A percentile compares a stretch with the other conserved stretches of the same genome.
Evolutionary conservation across 2,329 filamentous ascomycete species (phyloP).

Genomic region (Monilinia aucupariae): DNA sequence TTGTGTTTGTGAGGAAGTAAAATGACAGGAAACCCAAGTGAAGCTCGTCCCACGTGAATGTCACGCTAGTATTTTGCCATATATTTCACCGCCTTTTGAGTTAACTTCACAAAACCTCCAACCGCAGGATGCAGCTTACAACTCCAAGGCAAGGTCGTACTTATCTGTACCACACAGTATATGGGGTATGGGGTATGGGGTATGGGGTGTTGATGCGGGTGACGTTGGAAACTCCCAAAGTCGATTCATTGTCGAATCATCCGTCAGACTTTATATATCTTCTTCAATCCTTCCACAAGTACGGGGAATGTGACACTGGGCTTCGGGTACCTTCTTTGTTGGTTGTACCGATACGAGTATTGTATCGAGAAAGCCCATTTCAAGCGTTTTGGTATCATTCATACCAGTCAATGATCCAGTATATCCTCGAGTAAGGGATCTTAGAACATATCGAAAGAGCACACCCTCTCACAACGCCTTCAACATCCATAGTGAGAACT

Average conservation of each 20-base stretch:
- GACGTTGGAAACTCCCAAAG: background rate
- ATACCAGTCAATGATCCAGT: background rate
- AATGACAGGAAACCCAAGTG: background rate
- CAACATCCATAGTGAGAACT: background rate
- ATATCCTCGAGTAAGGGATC: background rate
- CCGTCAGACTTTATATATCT: background rate
- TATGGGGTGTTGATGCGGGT: background rate
- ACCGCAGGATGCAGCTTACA: background rate
- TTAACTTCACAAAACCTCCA: background rate
- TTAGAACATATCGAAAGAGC: background rate
- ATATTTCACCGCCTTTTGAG: background rate
- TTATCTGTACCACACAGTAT: background rate
- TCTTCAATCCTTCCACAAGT: background rate
- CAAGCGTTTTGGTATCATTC: background rate
- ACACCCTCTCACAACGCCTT: background rate
- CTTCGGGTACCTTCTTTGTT: background rate
- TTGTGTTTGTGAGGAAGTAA: background rate
- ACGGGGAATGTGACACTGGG: background rate
- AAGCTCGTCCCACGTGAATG: background rate
- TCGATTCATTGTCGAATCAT: background rate
- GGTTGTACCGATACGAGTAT: background rate
- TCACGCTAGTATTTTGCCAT: slow-evolving; percentile 2
- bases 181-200: too few relatives aligned
- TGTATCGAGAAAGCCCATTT: background rate
- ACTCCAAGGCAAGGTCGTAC: background rate